Percentiles rank a stretch among this genome's conserved stretches.
phyloP scores from a whole-genome alignment of 2,329 filamentous ascomycete species.

The Ophiostoma ulmi region DNA sequence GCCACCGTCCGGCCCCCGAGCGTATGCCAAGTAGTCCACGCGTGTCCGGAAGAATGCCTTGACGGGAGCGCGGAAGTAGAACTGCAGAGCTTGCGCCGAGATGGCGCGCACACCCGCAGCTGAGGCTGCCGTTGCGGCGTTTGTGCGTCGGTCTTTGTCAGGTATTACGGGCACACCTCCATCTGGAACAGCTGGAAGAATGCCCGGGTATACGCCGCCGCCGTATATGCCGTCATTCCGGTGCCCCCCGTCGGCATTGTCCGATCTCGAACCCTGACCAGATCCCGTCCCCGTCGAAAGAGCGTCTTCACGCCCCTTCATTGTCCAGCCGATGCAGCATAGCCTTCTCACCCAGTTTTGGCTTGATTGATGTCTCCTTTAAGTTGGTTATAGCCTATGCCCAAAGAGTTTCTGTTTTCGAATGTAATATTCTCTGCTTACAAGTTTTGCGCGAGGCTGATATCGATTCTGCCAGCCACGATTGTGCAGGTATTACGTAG shows the following conservation, averaged over 20 bases:
- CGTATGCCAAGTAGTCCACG: constrained; percentile 71
- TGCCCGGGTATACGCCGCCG: constrained; percentile 31
- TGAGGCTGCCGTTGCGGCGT: constrained; percentile 66
- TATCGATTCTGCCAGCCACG: neutral
- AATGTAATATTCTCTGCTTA: neutral
- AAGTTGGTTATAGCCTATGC: neutral
- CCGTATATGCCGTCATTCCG: constrained; percentile 16
- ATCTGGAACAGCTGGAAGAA: constrained; percentile 44
- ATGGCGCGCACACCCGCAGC: constrained; percentile 79
- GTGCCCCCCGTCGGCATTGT: neutral
- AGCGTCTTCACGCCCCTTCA: constrained; percentile 26
- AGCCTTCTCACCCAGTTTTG: constrained; percentile 13
- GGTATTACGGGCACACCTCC: constrained; percentile 33
- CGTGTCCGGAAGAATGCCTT: constrained; percentile 89
- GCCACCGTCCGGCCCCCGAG: constrained; percentile 39
- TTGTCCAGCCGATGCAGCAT: constrained; percentile 25
- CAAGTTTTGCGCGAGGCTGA: neutral
- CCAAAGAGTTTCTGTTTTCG: neutral
- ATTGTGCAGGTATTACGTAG: constrained; percentile 2
- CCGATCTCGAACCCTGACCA: neutral
- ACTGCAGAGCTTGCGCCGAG: constrained; percentile 76
- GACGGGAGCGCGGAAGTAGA: constrained; percentile 86
- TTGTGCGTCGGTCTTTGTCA: constrained; percentile 47
- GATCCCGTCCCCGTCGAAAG: constrained; percentile 17
- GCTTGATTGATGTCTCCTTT: neutral